Evolutionary conservation across 331 rosid species (phyloP).

Genomic region (Acacia concinna): DNA sequence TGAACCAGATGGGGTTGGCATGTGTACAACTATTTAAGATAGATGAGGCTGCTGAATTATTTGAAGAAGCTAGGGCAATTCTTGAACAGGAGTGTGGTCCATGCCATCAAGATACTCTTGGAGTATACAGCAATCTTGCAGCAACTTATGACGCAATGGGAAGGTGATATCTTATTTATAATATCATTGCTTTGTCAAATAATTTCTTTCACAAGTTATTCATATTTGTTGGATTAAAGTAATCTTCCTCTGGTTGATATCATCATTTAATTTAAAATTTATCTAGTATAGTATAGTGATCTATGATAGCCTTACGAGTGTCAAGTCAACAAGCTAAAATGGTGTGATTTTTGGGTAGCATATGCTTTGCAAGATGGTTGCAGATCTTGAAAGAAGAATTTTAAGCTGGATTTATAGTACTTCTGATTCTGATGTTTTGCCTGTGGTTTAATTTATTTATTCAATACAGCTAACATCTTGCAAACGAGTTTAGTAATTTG

Average conservation of each 20-base stretch:
- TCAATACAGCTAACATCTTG: background rate
- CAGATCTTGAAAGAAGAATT: background rate
- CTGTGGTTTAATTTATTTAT: background rate
- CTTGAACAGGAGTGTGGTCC: conserved; percentile 94
- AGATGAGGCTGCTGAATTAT: conserved; percentile 92
- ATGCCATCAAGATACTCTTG: conserved; percentile 98
- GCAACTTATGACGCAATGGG: conserved; percentile 99
- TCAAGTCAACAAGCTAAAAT: background rate
- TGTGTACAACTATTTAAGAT: conserved; percentile 96
- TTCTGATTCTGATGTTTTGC: background rate
- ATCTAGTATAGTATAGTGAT: background rate
- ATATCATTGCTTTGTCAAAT: background rate
- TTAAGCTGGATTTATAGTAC: background rate
- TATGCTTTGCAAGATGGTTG: conserved; percentile 23
- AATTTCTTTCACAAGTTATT: background rate
- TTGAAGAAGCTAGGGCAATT: conserved; percentile 95
- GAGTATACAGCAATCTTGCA: conserved; percentile 95
- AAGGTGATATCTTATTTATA: conserved; percentile 53
- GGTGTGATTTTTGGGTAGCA: background rate
- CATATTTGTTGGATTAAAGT: background rate
- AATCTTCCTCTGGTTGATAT: background rate
- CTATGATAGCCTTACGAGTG: background rate
- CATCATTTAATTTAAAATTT: background rate
- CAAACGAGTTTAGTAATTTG: background rate
- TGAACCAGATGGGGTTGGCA: conserved; percentile 99